Evolutionary conservation across 805 yeast species (phyloP).

Genomic region (Millerago galiae): DNA sequence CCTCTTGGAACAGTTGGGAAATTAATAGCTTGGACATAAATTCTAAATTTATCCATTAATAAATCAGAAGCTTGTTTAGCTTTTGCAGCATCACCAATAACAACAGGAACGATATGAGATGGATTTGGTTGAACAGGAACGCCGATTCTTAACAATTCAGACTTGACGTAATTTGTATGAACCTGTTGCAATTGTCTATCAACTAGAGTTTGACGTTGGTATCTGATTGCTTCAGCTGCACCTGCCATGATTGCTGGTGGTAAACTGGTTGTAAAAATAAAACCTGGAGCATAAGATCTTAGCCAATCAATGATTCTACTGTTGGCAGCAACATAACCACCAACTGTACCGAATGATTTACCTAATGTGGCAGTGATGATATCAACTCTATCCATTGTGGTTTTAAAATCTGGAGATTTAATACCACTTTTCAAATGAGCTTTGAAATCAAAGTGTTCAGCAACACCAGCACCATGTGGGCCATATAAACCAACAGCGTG

Average conservation of each 20-base stretch:
- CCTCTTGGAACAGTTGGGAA: conserved; percentile 98
- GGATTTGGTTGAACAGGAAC: conserved; percentile 98
- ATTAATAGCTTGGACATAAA: conserved; percentile 97
- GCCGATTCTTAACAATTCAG: conserved; percentile 58
- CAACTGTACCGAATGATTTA: conserved; percentile 94
- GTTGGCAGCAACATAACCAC: conserved; percentile 95
- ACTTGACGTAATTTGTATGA: conserved; percentile 80
- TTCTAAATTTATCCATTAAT: conserved; percentile 73
- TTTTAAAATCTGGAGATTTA: conserved; percentile 41
- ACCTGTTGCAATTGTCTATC: conserved; percentile 82
- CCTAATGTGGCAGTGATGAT: conserved; percentile 97
- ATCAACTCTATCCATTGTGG: conserved; percentile 86
- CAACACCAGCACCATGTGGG: conserved; percentile 99
- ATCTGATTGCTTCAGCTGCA: conserved; percentile 78
- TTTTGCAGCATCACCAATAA: conserved; percentile 89
- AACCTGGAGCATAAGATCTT: conserved; percentile 94
- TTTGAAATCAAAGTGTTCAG: conserved; percentile 90
- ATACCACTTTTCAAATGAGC: conserved; percentile 68
- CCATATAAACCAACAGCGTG: conserved; percentile 99
- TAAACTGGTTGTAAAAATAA: conserved; percentile 91
- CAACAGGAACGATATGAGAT: conserved; percentile 92
- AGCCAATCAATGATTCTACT: conserved; percentile 86
- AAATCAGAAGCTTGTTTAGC: conserved; percentile 90
- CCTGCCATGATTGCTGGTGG: conserved; percentile 99
- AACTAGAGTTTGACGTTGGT: conserved; percentile 68